Evolutionary conservation across 108 stramenopile species (phyloP).

Genomic region (Pseudonitzschia delicatissima): DNA sequence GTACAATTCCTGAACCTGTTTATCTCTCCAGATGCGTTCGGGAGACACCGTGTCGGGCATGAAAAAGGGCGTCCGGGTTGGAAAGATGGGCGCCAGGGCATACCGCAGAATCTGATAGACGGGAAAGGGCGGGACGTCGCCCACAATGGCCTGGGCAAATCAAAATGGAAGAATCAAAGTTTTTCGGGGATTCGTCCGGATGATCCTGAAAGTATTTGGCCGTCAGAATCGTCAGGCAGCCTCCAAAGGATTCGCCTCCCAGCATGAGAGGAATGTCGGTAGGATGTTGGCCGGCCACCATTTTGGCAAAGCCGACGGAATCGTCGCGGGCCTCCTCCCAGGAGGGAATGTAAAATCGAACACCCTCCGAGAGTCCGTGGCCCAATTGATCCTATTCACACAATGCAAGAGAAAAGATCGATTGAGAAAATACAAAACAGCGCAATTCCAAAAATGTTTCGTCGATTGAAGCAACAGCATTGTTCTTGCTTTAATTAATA

Average conservation of each 20-base stretch:
- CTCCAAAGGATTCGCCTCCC: constrained; percentile 52
- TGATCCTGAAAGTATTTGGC: constrained; percentile 38
- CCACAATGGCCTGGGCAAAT: constrained; percentile 46
- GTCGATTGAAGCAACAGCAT: constrained; percentile 16
- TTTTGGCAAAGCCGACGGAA: constrained; percentile 29
- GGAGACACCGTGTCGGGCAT: constrained; percentile 55
- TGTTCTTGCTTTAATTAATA: constrained; percentile 8
- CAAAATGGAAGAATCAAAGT: constrained; percentile 35
- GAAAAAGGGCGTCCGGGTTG: constrained; percentile 49
- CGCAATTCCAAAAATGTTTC: neutral
- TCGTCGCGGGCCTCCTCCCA: constrained; percentile 43
- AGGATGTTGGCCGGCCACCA: constrained; percentile 25
- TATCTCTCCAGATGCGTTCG: constrained; percentile 50
- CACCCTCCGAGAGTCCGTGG: constrained; percentile 56
- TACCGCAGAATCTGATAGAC: constrained; percentile 43
- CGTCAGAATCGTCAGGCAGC: constrained; percentile 35
- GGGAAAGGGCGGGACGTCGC: constrained; percentile 47
- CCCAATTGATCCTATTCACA: constrained; percentile 32
- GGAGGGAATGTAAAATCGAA: constrained; percentile 36
- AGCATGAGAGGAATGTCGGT: constrained; percentile 37
- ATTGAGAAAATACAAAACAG: neutral
- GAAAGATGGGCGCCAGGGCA: constrained; percentile 38
- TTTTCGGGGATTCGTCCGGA: constrained; percentile 24
- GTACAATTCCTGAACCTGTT: constrained; percentile 13
- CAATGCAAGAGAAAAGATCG: neutral